phyloP scores from a whole-genome alignment of 1,284 basidiomycete species.

The Ganoderma resinaceum region DNA sequence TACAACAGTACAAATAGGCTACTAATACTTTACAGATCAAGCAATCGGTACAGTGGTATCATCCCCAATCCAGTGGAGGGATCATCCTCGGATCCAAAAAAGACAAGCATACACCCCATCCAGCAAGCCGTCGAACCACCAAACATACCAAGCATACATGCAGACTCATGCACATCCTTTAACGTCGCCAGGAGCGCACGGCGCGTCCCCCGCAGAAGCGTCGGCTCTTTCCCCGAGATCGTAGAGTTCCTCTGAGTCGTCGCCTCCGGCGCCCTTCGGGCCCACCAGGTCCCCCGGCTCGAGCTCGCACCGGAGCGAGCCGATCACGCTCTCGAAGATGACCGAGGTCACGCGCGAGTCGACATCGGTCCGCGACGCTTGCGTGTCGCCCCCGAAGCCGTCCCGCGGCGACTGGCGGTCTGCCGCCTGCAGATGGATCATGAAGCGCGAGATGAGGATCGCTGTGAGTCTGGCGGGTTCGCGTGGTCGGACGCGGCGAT shows the following conservation, averaged over 20 bases:
- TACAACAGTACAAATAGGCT: neutral
- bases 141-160: neutral
- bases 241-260: neutral
- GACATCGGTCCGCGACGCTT: neutral
- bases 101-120: neutral
- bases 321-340: conserved; percentile 12
- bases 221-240: neutral
- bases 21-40: neutral
- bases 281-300: neutral
- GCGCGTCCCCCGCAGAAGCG: neutral
- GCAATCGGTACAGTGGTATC: neutral
- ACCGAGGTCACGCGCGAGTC: neutral
- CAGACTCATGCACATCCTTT: neutral
- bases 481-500: neutral
- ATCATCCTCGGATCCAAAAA: neutral
- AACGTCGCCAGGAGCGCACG: neutral
- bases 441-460: conserved; percentile 11
- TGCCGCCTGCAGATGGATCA: neutral
- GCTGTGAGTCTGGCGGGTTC: neutral
- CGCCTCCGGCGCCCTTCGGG: neutral
- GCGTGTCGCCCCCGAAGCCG: neutral
- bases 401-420: neutral
- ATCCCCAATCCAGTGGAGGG: neutral
- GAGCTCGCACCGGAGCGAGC: neutral
- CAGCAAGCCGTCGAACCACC: neutral